These are phyloP conservation scores for Clonostachys byssicola DNA, from an alignment of 2,329 filamentous ascomycete species.

Conservation along the genomic window DNA sequence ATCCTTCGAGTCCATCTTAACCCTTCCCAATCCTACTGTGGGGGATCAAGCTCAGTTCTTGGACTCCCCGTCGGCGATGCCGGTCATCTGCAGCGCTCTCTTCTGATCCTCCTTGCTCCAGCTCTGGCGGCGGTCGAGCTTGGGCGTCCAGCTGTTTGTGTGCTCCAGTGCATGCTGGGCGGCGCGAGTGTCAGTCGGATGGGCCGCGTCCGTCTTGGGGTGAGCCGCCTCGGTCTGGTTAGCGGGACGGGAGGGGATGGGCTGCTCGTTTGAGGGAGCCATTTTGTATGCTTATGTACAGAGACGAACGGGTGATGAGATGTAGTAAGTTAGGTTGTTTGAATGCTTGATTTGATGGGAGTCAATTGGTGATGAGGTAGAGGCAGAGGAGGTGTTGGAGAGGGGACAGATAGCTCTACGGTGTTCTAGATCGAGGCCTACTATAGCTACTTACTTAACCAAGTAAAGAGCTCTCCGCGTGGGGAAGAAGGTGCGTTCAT, in stretches of 20 bases:
- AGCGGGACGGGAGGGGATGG: conserved; percentile 7
- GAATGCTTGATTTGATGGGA: background rate
- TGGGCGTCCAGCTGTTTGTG: conserved; percentile 40
- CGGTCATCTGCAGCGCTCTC: conserved; percentile 43
- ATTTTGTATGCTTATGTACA: background rate
- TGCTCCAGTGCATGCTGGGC: conserved; percentile 17
- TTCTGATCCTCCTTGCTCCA: conserved; percentile 51
- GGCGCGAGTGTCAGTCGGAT: conserved; percentile 6
- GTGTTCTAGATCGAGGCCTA: too few species aligned
- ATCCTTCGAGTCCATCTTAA: too few species aligned
- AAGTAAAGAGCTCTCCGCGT: too few species aligned
- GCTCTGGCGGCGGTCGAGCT: conserved; percentile 40
- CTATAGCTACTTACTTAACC: too few species aligned
- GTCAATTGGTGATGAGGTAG: too few species aligned
- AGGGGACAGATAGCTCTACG: too few species aligned
- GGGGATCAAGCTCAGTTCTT: too few species aligned
- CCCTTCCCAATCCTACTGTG: too few species aligned
- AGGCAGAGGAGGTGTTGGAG: too few species aligned
- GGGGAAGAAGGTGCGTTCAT: too few species aligned
- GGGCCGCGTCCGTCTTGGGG: conserved; percentile 1
- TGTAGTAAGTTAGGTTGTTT: background rate
- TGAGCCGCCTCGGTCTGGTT: conserved; percentile 2
- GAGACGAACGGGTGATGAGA: conserved; percentile 2
- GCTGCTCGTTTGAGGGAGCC: background rate
- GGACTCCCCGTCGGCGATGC: conserved; percentile 19